Base-by-base conservation (phyloP, 495 filamentous ascomycete species). In the Chaetomium tenue region DNA sequence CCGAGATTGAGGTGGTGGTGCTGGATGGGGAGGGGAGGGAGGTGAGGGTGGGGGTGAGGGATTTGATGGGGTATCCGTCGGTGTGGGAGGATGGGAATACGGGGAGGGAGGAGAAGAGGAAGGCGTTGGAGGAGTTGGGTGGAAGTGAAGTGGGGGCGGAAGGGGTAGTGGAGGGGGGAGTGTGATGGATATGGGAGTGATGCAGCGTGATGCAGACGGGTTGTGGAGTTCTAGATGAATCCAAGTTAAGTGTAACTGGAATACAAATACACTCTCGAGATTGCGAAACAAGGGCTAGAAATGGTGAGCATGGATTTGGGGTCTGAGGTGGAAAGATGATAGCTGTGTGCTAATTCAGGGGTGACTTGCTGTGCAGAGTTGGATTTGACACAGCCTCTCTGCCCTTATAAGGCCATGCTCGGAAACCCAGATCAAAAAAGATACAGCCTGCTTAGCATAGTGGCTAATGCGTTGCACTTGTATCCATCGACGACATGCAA, bases 381-480 rank as follows among this genome's bases (percentile, higher is more conserved):
- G n/a, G n/a, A n/a, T n/a, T n/a, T n/a, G n/a, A n/a, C 28, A 30
- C 6, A 6, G 39, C 12, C 42, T 15, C 18, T 46, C 2, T 46
- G 15, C 44, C 42, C 7, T 47, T n/a, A 47, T 5, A 47, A 47
- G 40, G 3, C 1, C 40, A 1, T 18, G 1, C 3, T 44, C 33
- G 13, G 13, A 0, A 16, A 12, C 23, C 5, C 22, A 12, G 2
- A 23, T 16, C 8, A 50, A 22, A 50, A 22, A 65, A 56, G 48
- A 55, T 16, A 2, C 44, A 60, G 70, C 70, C 70, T 67, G 67
- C 60, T 69, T 71, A 71, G 70, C 70, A 70, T 71, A 71, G 70
- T 71, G 70, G 70, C 70, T 71, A 71, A 71, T 71, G 70, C 70
- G 70, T 71, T 71, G 70, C 70, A 71, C 70, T 71, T 71, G 70